Evolutionary conservation across 805 yeast species (phyloP), one percentile per base, ranked within the genome.

Genomic region (Allodekkera sacchari): DNA sequence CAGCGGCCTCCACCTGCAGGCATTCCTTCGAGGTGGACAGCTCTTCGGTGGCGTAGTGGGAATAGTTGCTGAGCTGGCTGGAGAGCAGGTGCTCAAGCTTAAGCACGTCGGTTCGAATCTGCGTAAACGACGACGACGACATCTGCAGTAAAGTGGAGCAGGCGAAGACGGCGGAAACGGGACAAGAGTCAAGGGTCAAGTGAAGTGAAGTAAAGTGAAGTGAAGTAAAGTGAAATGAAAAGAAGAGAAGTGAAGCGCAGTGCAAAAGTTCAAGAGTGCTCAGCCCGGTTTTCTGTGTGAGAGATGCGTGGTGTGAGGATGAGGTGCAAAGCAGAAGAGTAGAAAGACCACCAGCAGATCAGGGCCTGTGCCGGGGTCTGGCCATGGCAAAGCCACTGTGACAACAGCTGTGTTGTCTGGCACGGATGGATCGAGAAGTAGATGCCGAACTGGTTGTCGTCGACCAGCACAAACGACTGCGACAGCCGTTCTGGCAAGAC

Each of bases 21-120:
- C 11, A n/a, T 20, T 59, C 58, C 1, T 69, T 56, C 18, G 74
- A 59, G 10, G 64, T 56, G 4, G 71, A 53, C 5, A 72, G 61
- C 1, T 76, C 63, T 1, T 73, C 57, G 32, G 67, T 66, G 11
- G 76, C 71, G 50, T 66, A 72, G 4, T 70, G 59, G 6, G 83
- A 71, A 44, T 66, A 76, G 20, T 61, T 61, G 3, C 74, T 59
- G 18, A 80, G 57, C 16, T 69, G 58, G 1, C 62, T 45, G 31
- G 74, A 73, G 3, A 89, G 68, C 48, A 79, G 82, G 31, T 77
- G 71, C 53, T 89, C 96, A 30, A 79, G 57, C 6, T 75, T 64
- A 22, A 87, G 62, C 1, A 78, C 74, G 46, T 79, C 82, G 18
- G 81, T 63, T 50, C 94, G 66, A 10, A 74, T 64, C 29, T 83